Evolutionary conservation across 2,329 filamentous ascomycete genomes (phyloP), one percentile per base, ranked within the genome.

Genomic region (Alternaria infectoria): DNA sequence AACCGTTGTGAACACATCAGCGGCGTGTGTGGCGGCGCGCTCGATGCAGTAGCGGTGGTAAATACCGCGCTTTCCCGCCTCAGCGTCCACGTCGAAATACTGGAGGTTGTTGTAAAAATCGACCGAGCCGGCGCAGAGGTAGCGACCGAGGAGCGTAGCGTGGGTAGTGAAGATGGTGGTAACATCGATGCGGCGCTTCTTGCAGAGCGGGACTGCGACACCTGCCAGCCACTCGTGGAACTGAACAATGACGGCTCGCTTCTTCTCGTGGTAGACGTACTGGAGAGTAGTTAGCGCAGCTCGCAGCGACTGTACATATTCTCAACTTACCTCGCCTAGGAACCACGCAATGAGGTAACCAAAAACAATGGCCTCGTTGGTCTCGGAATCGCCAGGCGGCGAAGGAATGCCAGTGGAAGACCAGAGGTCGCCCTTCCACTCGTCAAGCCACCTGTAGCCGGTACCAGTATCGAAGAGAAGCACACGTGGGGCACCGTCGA

Each of bases 51-150:
- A 98, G 64, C 96, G 87, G 83, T 99, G 96, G 84, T 98, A 99
- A 79, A 99, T 98, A 62, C 96, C 96, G 75, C 96, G 92, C 86
- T 97, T 98, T 65, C 96, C 96, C 17, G 96, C 96, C 82, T 99
- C 96, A 6, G 93, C 90, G 79, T 99, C 96, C 28, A 97, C 93
- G 77, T 99, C 95, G 77, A 99, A 98, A 83, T 90, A 91, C 81
- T 98, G 95, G 57, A 99, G 87, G 80, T 98, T 97, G 85, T 98
- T 99, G 87, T 99, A 99, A 80, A 99, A 98, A 80, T 99, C 96
- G 67, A 98, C 96, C 0, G 94, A 97, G 57, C 96, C 96, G 55
- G 96, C 96, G 79, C 96, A 98, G 52, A 98, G 91, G 78, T 99
- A 98, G 74, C 96, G 91, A 66, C 96, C 96, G 52, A 99, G 89